phyloP scores from a whole-genome alignment of 139 green algal genomes.

The Closterium sp. region DNA sequence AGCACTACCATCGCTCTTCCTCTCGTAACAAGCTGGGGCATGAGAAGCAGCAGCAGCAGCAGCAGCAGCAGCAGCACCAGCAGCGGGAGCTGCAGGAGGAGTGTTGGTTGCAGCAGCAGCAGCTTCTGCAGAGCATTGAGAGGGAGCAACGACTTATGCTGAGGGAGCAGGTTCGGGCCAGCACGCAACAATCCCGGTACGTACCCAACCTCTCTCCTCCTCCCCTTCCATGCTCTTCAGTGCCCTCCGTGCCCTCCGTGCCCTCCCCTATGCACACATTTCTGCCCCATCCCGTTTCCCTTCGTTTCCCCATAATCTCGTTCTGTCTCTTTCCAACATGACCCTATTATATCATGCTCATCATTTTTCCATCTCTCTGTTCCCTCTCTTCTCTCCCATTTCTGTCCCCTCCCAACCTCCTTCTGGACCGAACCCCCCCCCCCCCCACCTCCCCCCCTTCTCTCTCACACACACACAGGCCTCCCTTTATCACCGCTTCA shows the following conservation, averaged over 20 bases:
- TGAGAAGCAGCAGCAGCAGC: background rate
- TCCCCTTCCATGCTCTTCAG: background rate
- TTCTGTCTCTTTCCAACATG: too few relatives aligned
- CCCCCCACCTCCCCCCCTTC: background rate
- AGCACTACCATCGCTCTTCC: background rate
- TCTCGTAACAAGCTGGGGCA: background rate
- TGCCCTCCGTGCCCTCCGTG: too few relatives aligned
- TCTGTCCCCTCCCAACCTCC: background rate
- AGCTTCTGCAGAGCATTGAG: background rate
- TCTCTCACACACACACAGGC: background rate
- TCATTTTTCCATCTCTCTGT: too few relatives aligned
- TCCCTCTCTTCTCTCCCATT: background rate
- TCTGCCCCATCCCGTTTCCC: background rate
- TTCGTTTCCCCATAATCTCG: background rate
- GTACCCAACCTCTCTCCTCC: background rate
- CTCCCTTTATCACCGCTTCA: background rate
- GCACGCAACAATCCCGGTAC: background rate
- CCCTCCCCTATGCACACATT: background rate
- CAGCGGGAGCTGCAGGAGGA: background rate
- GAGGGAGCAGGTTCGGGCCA: background rate
- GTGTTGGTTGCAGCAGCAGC: background rate
- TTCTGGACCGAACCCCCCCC: too few relatives aligned
- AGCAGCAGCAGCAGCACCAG: background rate
- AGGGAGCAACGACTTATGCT: background rate
- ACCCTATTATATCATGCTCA: too few relatives aligned